A percentile compares a stretch with the other conserved stretches of the same genome.
Conservation (phyloP, 2,329 filamentous ascomycete species). For the Pestalotiopsis sp. region DNA sequence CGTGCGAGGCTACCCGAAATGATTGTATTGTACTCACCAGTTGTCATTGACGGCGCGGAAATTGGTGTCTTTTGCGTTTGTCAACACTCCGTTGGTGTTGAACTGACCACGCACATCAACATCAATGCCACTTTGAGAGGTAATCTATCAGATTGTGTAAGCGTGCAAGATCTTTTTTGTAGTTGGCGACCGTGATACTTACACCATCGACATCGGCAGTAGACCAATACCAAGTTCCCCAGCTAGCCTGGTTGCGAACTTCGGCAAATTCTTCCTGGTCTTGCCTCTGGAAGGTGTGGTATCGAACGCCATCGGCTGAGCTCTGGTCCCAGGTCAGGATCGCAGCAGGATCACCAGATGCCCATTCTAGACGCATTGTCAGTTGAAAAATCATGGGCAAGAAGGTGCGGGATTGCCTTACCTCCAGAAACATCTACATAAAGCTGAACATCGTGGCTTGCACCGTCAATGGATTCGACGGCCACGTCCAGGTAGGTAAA, state of each 20-base stretch:
- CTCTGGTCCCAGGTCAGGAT: constrained; percentile 64
- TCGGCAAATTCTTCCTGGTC: constrained; percentile 69
- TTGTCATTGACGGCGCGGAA: constrained; percentile 69
- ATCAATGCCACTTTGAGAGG: constrained; percentile 72
- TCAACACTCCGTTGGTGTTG: constrained; percentile 58
- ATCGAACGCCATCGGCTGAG: constrained; percentile 51
- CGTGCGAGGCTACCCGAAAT: neutral
- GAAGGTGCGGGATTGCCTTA: constrained; percentile 32
- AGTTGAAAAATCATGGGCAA: neutral
- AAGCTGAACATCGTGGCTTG: constrained; percentile 63
- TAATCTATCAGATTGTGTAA: constrained; percentile 44
- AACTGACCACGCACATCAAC: constrained; percentile 67
- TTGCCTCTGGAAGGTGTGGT: constrained; percentile 63
- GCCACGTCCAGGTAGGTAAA: constrained; percentile 70
- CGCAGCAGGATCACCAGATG: constrained; percentile 59
- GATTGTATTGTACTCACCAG: constrained; percentile 34
- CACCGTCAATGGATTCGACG: constrained; percentile 62
- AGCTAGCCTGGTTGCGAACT: constrained; percentile 69
- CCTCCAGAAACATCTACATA: constrained; percentile 73
- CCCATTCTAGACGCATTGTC: constrained; percentile 59
- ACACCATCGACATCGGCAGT: constrained; percentile 55
- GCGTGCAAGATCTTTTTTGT: neutral
- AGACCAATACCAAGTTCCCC: constrained; percentile 75
- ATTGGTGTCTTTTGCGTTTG: constrained; percentile 62
- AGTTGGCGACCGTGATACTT: constrained; percentile 22